Evolutionary conservation across 1,284 basidiomycete species (phyloP), one percentile per base, ranked within the genome.

Genomic region (Naganishia liquefaciens): DNA sequence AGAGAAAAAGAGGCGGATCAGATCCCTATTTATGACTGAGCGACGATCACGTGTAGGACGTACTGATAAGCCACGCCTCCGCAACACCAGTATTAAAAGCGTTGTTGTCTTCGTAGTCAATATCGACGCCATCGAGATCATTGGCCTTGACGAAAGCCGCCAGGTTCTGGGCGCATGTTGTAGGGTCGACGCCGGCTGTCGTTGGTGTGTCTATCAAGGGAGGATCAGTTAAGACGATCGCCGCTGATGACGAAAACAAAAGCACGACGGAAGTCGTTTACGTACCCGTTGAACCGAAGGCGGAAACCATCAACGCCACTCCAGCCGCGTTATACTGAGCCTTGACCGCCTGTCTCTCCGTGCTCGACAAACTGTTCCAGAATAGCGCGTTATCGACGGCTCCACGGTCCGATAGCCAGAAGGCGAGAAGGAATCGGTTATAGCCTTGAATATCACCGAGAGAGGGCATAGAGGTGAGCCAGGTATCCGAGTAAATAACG

Each of bases 81-180:
- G 72, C 72, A 5, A 65, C 40, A 54, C 72, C 71, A n/a, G 53
- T 65, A 61, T 77, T 75, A 72, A 77, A 74, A 11, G 74, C 75
- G 11, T 65, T 27, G 68, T 72, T 71, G 63, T 76, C 71, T 72
- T 81, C 82, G 66, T 80, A 81, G 69, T 83, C 81, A 64, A 83
- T 77, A 63, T 83, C 82, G n/a, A 82, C 80, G 46, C 82, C 82
- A 68, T 82, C 81, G 9, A 83, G 70, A 17, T 73, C 74, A 70
- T 81, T 79, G 49, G 76, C 55, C 66, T 76, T 77, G 58, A 80
- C 79, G 63, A 71, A 81, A 7, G 65, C 54, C 0, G 80, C 80
- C 15, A 81, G 69, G 19, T 68, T 63, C 53, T 73, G 69, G 17
- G 80, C 80, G 1, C 69, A 69, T 15, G 64, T 54, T n/a, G 70